Conservation (phyloP, 352 stramenopile species). For the Phytophthora europaea region DNA sequence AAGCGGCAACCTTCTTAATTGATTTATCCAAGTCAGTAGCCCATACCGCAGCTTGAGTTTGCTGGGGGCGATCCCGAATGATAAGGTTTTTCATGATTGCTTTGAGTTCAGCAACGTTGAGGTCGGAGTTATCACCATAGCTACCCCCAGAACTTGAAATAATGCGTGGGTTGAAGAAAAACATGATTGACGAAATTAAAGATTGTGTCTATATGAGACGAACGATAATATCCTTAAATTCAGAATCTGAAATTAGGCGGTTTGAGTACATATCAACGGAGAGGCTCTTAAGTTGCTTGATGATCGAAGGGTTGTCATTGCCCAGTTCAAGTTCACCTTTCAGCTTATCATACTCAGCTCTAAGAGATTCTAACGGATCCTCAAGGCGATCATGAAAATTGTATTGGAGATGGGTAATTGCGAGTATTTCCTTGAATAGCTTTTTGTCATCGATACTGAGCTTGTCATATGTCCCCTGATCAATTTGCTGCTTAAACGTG, state of each 20-base stretch:
- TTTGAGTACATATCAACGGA: constrained; percentile 33
- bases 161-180: constrained; percentile 18
- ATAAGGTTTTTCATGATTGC: constrained; percentile 23
- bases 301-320: constrained; percentile 19
- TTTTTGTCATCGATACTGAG: not conserved
- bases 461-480: not conserved
- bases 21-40: constrained; percentile 14
- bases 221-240: constrained; percentile 30
- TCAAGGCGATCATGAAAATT: not conserved
- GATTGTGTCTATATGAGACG: constrained; percentile 28
- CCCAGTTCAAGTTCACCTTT: constrained; percentile 23
- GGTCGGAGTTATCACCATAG: constrained; percentile 18
- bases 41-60: constrained; percentile 18
- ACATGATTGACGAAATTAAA: too few relatives aligned
- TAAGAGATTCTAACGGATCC: constrained; percentile 7
- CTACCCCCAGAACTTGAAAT: constrained; percentile 16
- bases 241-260: constrained; percentile 21
- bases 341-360: constrained; percentile 27
- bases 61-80: constrained; percentile 11
- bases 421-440: not conserved
- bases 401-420: not conserved
- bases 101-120: constrained; percentile 14
- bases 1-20: not conserved
- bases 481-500: not conserved
- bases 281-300: constrained; percentile 4